phyloP scores from a whole-genome alignment of 331 rosid genomes.

The Telfairia occidentalis region DNA sequence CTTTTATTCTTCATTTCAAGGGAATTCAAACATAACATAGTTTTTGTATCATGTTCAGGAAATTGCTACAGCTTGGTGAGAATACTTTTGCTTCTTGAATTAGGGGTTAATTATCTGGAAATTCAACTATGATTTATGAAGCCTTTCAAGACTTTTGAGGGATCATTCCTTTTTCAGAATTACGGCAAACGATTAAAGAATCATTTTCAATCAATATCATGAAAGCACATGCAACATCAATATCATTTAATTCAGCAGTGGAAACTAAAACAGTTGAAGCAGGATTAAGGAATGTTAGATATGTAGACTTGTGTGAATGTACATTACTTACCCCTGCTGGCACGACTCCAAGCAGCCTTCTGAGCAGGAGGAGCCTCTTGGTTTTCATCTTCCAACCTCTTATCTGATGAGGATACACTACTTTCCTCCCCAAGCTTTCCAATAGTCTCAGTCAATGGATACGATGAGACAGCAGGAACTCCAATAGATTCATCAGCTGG shows the following conservation, averaged over 20 bases:
- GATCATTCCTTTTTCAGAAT: neutral
- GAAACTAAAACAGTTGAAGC: neutral
- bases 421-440: slow-evolving; percentile 32
- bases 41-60: neutral
- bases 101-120: neutral
- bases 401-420: slow-evolving; percentile 34
- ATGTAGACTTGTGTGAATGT: neutral
- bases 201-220: neutral
- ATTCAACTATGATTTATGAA: neutral
- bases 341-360: slow-evolving; percentile 36
- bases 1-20: neutral
- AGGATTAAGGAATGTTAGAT: neutral
- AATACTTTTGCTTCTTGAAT: neutral
- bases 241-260: neutral
- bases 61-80: neutral
- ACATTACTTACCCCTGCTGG: slow-evolving; percentile 50
- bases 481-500: slow-evolving; percentile 31
- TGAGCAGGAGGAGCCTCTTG: slow-evolving; percentile 34
- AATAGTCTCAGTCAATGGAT: slow-evolving; percentile 24
- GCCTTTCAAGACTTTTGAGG: neutral
- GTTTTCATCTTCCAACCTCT: slow-evolving; percentile 43
- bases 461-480: slow-evolving; percentile 23
- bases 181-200: neutral
- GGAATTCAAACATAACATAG: neutral
- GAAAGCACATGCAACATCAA: neutral